Conservation (phyloP, 179 eudicot genomes). For the Patellifolia procumbens region DNA sequence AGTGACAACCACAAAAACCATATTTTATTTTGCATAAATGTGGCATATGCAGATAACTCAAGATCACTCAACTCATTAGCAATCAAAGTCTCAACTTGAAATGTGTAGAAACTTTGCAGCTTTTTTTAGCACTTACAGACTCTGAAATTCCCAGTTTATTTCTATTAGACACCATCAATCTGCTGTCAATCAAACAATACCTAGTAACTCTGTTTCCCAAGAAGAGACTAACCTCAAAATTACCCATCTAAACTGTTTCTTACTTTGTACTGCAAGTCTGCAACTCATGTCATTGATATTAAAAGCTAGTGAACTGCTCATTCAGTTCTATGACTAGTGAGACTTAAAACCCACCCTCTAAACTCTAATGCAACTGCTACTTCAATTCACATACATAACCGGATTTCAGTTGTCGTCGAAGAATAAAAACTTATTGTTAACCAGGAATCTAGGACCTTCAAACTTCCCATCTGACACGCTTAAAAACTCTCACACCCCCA, state of each 20-base stretch:
- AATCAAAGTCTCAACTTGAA: neutral
- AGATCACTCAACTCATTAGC: neutral
- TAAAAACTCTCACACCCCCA: neutral
- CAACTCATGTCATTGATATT: too few species aligned
- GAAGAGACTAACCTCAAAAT: neutral
- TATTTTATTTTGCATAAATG: neutral
- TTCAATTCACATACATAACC: neutral
- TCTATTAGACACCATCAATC: neutral
- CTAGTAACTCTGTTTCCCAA: neutral
- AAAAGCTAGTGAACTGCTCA: neutral
- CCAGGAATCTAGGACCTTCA: neutral
- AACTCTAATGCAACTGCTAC: neutral
- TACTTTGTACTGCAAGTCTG: too few species aligned
- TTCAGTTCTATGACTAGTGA: neutral
- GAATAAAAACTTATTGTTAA: neutral
- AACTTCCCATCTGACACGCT: neutral
- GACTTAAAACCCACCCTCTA: neutral
- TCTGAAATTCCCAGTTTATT: neutral
- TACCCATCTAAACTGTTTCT: neutral
- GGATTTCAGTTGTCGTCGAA: neutral
- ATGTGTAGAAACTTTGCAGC: neutral
- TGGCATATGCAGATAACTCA: neutral
- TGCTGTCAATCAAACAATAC: neutral
- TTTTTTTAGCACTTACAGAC: neutral
- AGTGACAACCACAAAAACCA: too few species aligned